A percentile compares a stretch with the other conserved stretches of the same genome.
Conservation (phyloP, 2,329 filamentous ascomycete species). For the Alternaria burnsii region DNA sequence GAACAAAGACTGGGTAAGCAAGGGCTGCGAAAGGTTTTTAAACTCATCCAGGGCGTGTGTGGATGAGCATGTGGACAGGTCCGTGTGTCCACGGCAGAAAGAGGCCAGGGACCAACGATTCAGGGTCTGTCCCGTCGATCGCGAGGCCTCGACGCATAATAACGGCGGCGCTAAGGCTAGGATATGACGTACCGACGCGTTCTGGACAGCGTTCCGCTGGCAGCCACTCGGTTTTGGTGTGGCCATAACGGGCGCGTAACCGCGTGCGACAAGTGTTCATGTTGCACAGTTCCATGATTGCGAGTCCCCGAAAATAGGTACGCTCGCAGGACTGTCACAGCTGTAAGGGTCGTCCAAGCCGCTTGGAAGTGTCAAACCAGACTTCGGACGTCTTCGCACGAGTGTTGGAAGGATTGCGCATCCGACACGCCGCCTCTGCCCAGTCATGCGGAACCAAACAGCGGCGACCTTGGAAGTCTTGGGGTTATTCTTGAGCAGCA, state of each 20-base stretch:
- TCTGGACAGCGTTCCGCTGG: conserved; percentile 26
- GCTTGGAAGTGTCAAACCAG: background rate
- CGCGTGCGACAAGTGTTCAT: conserved; percentile 11
- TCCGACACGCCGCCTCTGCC: conserved; percentile 16
- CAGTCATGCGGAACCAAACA: conserved; percentile 18
- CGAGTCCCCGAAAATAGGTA: conserved; percentile 18
- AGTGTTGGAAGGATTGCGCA: conserved; percentile 3
- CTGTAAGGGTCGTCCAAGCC: conserved; percentile 9
- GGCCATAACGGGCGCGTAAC: conserved; percentile 18
- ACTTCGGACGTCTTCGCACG: conserved; percentile 2
- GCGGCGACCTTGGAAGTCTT: conserved; percentile 13
- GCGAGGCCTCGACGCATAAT: conserved; percentile 36
- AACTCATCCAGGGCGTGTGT: conserved; percentile 15
- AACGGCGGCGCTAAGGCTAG: conserved; percentile 29
- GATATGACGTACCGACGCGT: conserved; percentile 30
- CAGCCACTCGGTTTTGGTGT: conserved; percentile 17
- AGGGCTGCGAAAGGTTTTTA: conserved; percentile 29
- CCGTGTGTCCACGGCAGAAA: conserved; percentile 17
- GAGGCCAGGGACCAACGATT: conserved; percentile 11
- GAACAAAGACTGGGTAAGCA: conserved; percentile 9
- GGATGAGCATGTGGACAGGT: conserved; percentile 32
- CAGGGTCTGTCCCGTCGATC: conserved; percentile 36
- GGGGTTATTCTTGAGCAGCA: conserved; percentile 23
- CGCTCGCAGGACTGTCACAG: conserved; percentile 9
- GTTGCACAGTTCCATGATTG: conserved; percentile 12